Conservation (phyloP, 176 grass and related monocot species). For the Rhynchospora breviuscula region DNA sequence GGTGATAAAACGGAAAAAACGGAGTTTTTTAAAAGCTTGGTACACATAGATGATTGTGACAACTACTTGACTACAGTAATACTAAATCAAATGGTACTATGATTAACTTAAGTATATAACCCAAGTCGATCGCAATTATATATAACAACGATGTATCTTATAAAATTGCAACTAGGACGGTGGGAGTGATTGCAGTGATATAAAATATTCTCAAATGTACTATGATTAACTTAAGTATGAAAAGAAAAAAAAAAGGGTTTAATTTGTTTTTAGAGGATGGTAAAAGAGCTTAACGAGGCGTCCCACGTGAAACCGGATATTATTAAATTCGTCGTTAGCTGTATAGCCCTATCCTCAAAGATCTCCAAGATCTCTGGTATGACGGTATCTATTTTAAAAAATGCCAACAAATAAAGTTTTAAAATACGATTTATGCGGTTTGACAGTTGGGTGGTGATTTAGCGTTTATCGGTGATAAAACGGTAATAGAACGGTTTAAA, state of each 20-base stretch:
- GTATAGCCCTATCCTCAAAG: neutral
- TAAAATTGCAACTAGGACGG: neutral
- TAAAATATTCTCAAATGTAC: neutral
- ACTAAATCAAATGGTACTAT: neutral
- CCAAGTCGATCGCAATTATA: neutral
- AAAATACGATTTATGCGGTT: too few relatives aligned
- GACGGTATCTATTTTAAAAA: neutral
- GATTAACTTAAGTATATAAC: too few relatives aligned
- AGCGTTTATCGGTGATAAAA: too few relatives aligned
- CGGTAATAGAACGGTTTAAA: too few relatives aligned
- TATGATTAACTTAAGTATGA: neutral
- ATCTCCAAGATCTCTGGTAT: slow-evolving; percentile 11
- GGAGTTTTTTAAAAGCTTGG: too few relatives aligned
- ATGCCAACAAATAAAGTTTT: too few relatives aligned
- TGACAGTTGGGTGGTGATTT: too few relatives aligned
- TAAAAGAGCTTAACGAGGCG: slow-evolving; percentile 11
- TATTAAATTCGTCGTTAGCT: slow-evolving; percentile 20
- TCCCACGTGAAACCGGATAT: neutral
- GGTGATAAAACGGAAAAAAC: too few relatives aligned
- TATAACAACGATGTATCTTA: neutral
- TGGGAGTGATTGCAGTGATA: neutral
- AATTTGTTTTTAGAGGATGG: slow-evolving; percentile 1
- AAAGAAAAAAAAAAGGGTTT: neutral
- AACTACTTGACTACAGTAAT: neutral
- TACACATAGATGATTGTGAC: neutral